A percentile compares a stretch with the other conserved stretches of the same genome.
Conservation (phyloP, 1,284 basidiomycete genomes). For the Neolentinus lepideus region DNA sequence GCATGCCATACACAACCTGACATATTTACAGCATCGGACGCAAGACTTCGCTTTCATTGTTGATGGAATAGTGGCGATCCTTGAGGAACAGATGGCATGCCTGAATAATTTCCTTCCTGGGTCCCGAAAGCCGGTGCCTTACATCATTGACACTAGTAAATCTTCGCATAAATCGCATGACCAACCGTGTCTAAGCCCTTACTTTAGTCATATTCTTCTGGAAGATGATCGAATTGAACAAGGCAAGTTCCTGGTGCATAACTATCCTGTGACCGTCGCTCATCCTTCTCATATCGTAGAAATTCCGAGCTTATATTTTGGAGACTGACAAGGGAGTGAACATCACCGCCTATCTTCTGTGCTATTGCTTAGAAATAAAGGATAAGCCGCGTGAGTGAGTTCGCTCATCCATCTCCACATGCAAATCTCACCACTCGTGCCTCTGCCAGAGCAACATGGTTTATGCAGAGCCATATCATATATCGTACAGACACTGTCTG, state of each 20-base stretch:
- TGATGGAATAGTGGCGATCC: conserved; percentile 61
- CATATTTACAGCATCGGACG: conserved; percentile 61
- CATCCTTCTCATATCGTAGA: conserved; percentile 34
- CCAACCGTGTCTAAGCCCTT: not conserved
- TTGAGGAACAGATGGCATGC: conserved; percentile 70
- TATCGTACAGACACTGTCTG: conserved; percentile 86
- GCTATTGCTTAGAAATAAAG: conserved; percentile 79
- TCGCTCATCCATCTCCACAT: conserved; percentile 3
- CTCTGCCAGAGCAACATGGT: conserved; percentile 75
- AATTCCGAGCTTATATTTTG: conserved; percentile 77
- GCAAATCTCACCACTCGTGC: conserved; percentile 2
- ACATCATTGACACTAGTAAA: conserved; percentile 76
- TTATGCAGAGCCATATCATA: conserved; percentile 87
- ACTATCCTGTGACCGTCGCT: too few species aligned
- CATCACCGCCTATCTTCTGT: conserved; percentile 70
- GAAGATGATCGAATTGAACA: conserved; percentile 89
- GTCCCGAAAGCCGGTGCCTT: conserved; percentile 72
- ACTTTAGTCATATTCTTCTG: conserved; percentile 75
- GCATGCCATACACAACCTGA: not conserved
- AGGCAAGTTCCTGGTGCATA: conserved; percentile 35
- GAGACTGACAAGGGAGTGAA: conserved; percentile 76
- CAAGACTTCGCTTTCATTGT: conserved; percentile 84
- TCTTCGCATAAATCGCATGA: conserved; percentile 8
- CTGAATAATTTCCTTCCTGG: conserved; percentile 77
- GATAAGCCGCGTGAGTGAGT: conserved; percentile 73